Conservation (phyloP, 345 rosid species). For the Syzygium grande region DNA sequence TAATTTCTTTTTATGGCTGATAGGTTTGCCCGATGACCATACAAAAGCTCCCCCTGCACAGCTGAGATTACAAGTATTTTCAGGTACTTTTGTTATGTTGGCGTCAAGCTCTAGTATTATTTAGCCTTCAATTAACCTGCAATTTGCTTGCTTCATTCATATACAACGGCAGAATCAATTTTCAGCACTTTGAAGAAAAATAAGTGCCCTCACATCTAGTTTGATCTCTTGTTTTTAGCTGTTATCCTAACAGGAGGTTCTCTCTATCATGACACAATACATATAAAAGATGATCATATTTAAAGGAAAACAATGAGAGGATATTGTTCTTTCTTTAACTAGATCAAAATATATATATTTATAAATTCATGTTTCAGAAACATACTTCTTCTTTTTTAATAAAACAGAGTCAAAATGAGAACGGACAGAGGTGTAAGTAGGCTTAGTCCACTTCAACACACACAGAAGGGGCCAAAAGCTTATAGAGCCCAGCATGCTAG, state of each 20-base stretch:
- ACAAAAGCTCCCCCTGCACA: not conserved
- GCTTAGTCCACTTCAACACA: not conserved
- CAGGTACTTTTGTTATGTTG: not conserved
- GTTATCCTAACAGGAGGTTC: not conserved
- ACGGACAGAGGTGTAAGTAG: not conserved
- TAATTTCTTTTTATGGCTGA: not conserved
- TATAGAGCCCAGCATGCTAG: not conserved
- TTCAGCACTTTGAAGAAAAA: not conserved
- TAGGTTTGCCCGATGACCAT: not conserved
- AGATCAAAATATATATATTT: not conserved
- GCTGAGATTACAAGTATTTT: not conserved
- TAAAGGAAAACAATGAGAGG: not conserved
- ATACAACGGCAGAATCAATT: not conserved
- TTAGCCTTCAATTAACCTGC: not conserved
- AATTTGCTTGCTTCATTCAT: not conserved
- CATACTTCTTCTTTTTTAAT: not conserved
- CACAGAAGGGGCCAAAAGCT: not conserved
- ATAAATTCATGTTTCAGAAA: not conserved
- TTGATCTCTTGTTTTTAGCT: not conserved
- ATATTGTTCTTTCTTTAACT: not conserved
- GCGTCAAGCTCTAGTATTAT: not conserved
- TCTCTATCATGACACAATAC: not conserved
- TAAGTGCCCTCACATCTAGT: not conserved
- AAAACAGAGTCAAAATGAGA: not conserved
- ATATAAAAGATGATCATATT: not conserved